These are phyloP conservation scores for Diaporthe vaccinii DNA, from an alignment of 2,329 filamentous ascomycete species.

Conservation along the genomic window DNA sequence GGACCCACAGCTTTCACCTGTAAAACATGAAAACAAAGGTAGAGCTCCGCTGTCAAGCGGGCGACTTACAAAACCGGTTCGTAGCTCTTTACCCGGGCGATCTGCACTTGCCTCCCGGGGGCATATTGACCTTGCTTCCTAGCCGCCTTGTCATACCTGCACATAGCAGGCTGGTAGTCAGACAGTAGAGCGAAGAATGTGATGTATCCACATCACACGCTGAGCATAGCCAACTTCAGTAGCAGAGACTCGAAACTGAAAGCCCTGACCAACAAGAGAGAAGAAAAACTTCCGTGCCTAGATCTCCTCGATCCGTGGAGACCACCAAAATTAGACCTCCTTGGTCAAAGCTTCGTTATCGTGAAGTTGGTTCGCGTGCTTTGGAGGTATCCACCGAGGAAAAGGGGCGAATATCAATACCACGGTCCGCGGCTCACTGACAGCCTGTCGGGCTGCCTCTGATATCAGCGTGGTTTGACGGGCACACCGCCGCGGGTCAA, in stretches of 20 bases:
- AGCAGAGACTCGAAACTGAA: not conserved
- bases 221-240: not conserved
- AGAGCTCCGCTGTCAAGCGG: conserved; percentile 28
- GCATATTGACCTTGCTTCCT: not conserved
- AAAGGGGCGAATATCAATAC: conserved; percentile 32
- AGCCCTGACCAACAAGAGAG: not conserved
- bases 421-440: conserved; percentile 12
- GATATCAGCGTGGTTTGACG: conserved; percentile 20
- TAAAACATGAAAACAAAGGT: conserved; percentile 23
- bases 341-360: conserved; percentile 37
- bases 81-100: not conserved
- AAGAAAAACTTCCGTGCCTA: not conserved
- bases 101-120: not conserved
- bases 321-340: conserved; percentile 28
- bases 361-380: conserved; percentile 18
- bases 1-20: conserved; percentile 25
- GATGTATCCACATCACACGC: not conserved
- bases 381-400: conserved; percentile 19
- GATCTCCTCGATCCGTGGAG: conserved; percentile 21
- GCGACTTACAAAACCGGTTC: conserved; percentile 10
- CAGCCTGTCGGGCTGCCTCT: conserved; percentile 21
- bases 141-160: not conserved
- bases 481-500: conserved; percentile 26
- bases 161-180: not conserved
- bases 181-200: not conserved